A percentile compares a stretch with the other conserved stretches of the same genome.
Evolutionary conservation across 495 filamentous ascomycete species (phyloP).

Genomic region (Poronia punctata): DNA sequence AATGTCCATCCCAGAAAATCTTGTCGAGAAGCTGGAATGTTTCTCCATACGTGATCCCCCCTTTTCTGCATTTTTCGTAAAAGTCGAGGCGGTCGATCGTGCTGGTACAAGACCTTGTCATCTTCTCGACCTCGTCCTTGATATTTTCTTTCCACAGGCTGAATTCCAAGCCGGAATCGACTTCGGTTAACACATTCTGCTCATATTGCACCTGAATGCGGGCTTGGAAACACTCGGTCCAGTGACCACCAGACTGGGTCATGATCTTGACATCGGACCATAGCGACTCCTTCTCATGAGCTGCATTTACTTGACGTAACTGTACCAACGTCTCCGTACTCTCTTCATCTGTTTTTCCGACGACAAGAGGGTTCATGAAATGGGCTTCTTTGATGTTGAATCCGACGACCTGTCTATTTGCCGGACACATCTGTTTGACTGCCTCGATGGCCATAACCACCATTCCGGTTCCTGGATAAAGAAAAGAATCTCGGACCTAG

Average conservation of each 20-base stretch:
- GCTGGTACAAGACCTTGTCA: conserved; percentile 11
- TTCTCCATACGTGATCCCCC: conserved; percentile 20
- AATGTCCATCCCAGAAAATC: conserved; percentile 22
- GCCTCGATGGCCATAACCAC: conserved; percentile 48
- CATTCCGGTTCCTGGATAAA: conserved; percentile 54
- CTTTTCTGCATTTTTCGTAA: conserved; percentile 19
- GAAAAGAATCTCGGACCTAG: conserved; percentile 19
- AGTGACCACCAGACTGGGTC: conserved; percentile 13
- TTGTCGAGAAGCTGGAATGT: conserved; percentile 23
- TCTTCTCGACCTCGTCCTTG: conserved; percentile 8
- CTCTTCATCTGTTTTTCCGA: conserved; percentile 22
- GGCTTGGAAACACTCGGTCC: conserved; percentile 27
- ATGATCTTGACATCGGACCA: conserved; percentile 25
- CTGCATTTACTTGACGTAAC: conserved; percentile 18
- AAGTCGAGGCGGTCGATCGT: conserved; percentile 18
- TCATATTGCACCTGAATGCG: conserved; percentile 26
- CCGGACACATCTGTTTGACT: conserved; percentile 15
- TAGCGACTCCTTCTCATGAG: conserved; percentile 17
- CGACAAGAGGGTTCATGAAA: conserved; percentile 28
- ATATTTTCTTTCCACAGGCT: conserved; percentile 10
- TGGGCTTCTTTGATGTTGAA: conserved; percentile 27
- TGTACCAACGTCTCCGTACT: conserved; percentile 25
- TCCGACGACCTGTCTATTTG: conserved; percentile 15
- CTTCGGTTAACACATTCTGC: conserved; percentile 20
- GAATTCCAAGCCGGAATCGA: conserved; percentile 19